phyloP scores from a whole-genome alignment of 371 early-diverging fungal genomes.

The Mucor racemosus region DNA sequence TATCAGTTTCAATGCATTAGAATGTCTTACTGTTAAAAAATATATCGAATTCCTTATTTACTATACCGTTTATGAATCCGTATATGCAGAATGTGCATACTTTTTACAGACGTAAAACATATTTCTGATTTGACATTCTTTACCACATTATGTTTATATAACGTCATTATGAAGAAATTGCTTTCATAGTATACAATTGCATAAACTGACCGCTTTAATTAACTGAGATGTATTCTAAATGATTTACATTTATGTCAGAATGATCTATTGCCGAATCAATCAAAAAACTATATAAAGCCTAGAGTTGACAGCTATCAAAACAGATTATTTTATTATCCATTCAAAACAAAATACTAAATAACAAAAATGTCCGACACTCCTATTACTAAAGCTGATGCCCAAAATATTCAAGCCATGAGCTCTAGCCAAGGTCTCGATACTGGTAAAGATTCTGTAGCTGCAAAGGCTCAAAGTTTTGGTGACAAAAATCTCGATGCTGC shows the following conservation, averaged over 20 bases:
- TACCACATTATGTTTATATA: too few species aligned
- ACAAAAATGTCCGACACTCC: constrained; percentile 15
- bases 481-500: constrained; percentile 15
- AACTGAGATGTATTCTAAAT: not conserved
- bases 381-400: constrained; percentile 14
- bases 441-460: constrained; percentile 10
- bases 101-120: too few species aligned
- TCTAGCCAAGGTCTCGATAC: not conserved
- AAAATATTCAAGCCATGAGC: constrained; percentile 9
- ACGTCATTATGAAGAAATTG: too few species aligned
- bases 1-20: too few species aligned
- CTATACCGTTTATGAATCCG: too few species aligned
- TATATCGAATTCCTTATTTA: too few species aligned
- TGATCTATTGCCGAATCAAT: not conserved
- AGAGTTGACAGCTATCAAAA: not conserved
- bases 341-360: not conserved
- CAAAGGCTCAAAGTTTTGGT: constrained; percentile 14
- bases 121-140: too few species aligned
- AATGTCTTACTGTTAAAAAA: too few species aligned
- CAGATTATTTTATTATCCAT: not conserved
- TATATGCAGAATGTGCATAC: too few species aligned
- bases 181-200: too few species aligned
- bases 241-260: constrained; percentile 5
- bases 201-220: too few species aligned
- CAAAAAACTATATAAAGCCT: not conserved